Evolutionary conservation across 805 yeast genomes (phyloP).

Genomic region (Kazachstania bromeliacearum): DNA sequence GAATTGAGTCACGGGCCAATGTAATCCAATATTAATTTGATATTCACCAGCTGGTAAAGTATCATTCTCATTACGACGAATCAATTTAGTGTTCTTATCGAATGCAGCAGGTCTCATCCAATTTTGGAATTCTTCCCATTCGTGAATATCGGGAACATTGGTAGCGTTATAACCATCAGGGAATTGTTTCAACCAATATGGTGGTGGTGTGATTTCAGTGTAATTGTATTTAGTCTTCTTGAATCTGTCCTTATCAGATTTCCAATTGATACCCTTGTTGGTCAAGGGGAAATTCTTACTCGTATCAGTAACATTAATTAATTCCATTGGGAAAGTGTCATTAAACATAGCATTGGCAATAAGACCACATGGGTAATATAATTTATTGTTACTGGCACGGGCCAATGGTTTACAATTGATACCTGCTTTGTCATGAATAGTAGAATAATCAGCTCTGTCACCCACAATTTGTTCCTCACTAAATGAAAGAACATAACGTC

Average conservation of each 20-base stretch:
- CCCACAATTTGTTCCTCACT: constrained; percentile 84
- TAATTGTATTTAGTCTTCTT: constrained; percentile 62
- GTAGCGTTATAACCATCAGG: constrained; percentile 86
- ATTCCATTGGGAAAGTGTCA: constrained; percentile 56
- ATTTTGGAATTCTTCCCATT: constrained; percentile 80
- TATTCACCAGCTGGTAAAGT: constrained; percentile 49
- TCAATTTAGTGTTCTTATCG: constrained; percentile 56
- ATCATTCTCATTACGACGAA: constrained; percentile 52
- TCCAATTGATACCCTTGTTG: constrained; percentile 72
- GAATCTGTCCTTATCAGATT: constrained; percentile 61
- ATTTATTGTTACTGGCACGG: constrained; percentile 41
- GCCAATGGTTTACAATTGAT: constrained; percentile 59
- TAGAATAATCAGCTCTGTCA: constrained; percentile 45
- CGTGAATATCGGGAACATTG: constrained; percentile 65
- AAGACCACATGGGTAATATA: constrained; percentile 88
- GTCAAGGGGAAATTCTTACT: constrained; percentile 30
- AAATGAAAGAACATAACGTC: constrained; percentile 83
- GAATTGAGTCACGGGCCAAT: constrained; percentile 67
- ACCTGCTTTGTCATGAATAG: constrained; percentile 41
- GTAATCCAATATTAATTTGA: constrained; percentile 57
- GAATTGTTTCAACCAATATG: constrained; percentile 70
- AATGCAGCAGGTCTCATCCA: constrained; percentile 93
- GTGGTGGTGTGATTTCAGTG: constrained; percentile 81
- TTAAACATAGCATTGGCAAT: constrained; percentile 90
- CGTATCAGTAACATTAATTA: constrained; percentile 30